Conservation (phyloP, 768 basidiomycete species). For the Pleurotus eryngii region DNA sequence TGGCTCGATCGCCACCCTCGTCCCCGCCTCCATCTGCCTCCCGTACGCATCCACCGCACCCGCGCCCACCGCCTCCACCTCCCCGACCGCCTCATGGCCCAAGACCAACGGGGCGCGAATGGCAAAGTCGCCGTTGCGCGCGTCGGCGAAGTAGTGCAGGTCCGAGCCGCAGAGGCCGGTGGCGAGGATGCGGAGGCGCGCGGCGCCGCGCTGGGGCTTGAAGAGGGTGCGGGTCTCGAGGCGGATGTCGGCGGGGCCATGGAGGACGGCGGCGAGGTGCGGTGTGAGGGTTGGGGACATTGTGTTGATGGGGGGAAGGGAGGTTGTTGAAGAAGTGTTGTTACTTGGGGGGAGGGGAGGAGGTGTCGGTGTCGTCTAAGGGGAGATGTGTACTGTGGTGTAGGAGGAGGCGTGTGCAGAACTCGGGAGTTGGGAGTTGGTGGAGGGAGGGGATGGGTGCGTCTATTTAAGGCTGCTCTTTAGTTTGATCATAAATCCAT, state of each 20-base stretch:
- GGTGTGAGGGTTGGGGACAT: slow-evolving; percentile 48
- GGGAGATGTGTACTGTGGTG: not conserved
- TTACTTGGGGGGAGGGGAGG: no score
- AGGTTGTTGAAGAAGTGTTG: no score
- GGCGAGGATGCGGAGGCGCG: slow-evolving; percentile 73
- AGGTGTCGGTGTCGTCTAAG: not conserved
- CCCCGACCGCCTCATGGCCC: slow-evolving; percentile 91
- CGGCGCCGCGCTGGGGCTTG: slow-evolving; percentile 69
- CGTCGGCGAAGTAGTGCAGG: slow-evolving; percentile 89
- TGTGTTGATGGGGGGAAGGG: not conserved
- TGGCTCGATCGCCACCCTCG: slow-evolving; percentile 91
- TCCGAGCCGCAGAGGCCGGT: slow-evolving; percentile 94
- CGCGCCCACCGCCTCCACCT: slow-evolving; percentile 79
- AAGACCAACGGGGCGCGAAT: slow-evolving; percentile 84
- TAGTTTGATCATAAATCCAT: no score
- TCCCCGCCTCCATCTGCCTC: slow-evolving; percentile 62
- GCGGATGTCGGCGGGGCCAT: slow-evolving; percentile 80
- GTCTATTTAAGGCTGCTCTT: no score
- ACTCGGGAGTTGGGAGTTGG: no score
- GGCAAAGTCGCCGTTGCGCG: slow-evolving; percentile 90
- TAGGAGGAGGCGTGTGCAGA: no score
- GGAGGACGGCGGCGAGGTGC: slow-evolving; percentile 75
- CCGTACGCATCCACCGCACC: slow-evolving; percentile 73
- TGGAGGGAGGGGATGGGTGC: no score
- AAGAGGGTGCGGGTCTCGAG: slow-evolving; percentile 70